Evolutionary conservation across 23 red algal genomes (phyloP), one percentile per base, ranked within the genome.

Genomic region (Pyropia yezoensis): DNA sequence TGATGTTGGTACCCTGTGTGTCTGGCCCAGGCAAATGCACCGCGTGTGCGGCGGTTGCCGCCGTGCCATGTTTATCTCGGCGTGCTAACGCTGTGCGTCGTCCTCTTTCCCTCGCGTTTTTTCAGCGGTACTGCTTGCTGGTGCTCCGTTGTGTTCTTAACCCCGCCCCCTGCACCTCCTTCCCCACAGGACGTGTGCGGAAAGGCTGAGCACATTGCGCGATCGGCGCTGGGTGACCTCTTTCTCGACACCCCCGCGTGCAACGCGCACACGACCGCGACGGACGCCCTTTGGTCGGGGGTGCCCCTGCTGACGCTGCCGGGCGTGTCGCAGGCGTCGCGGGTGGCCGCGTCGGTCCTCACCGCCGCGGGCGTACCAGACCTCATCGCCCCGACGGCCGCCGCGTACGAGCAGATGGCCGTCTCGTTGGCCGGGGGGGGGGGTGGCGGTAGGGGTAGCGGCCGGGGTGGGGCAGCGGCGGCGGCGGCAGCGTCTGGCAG

Each of bases 211-310:
- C 85, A 89, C 70, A 77, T 89, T 12, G 85, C 85, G 30, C 47
- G 85, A 33, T 76, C 76, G 23, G 85, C 72, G 24, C 66, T 89
- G 14, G 85, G 76, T 20, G 85, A 89, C 27, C 70, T 89, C 21
- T 89, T 89, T 59, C 66, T 89, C 52, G 85, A 89, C 52, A 89
- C 85, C 19, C 85, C 85, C 3, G 74, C 72, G 50, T 89, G 85
- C 33, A 89, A 89, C 70, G 85, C 85, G 14, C 85, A 89, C 32
- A 89, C 85, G 15, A 89, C 67, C 2, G 85, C 75, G 17, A 89
- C 85, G 20, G 85, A 89, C 62, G 85, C 72, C 3, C 58, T 89
- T 13, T 89, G 85, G 85, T 89, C 85, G 30, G 85, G 85, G 24
- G 63, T 80, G 21, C 85, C 85, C 3, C 70, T 89, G 63, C 62